Evolutionary conservation across 2,329 filamentous ascomycete species (phyloP).

Genomic region (Dissoconium aciculare): DNA sequence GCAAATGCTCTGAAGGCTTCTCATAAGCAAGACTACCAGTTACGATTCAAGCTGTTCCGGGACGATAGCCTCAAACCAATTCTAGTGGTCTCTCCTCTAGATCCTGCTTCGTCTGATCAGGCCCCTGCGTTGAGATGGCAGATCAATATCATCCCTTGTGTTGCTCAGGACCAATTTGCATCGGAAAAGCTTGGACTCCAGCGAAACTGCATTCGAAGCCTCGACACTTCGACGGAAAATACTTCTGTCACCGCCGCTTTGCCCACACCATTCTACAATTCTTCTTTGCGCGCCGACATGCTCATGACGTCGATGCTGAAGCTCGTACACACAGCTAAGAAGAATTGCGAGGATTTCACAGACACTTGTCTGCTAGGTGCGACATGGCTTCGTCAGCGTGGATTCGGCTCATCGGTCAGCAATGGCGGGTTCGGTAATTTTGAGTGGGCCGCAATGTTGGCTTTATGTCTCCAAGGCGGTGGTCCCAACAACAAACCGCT

Average conservation of each 20-base stretch:
- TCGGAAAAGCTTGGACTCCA: slow-evolving; percentile 53
- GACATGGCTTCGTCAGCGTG: slow-evolving; percentile 79
- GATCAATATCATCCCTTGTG: slow-evolving; percentile 65
- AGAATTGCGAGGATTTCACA: slow-evolving; percentile 55
- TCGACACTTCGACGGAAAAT: slow-evolving; percentile 18
- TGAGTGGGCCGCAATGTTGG: slow-evolving; percentile 73
- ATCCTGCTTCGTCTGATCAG: slow-evolving; percentile 2
- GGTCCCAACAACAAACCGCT: slow-evolving; percentile 55
- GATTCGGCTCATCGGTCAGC: slow-evolving; percentile 54
- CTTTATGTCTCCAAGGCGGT: slow-evolving; percentile 65
- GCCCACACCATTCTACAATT: slow-evolving; percentile 78
- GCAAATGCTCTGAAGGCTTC: slow-evolving; percentile 52
- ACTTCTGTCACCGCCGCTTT: slow-evolving; percentile 26
- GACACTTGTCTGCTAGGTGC: slow-evolving; percentile 78
- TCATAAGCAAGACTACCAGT: slow-evolving; percentile 43
- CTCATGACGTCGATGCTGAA: slow-evolving; percentile 61
- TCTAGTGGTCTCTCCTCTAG: slow-evolving; percentile 31
- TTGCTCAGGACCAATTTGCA: slow-evolving; percentile 55
- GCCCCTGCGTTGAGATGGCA: slow-evolving; percentile 32
- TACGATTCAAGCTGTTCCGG: slow-evolving; percentile 18
- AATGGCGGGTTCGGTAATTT: slow-evolving; percentile 82
- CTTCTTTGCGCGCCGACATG: slow-evolving; percentile 63
- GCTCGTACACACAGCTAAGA: slow-evolving; percentile 53
- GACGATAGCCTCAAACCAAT: slow-evolving; percentile 49
- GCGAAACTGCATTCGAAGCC: slow-evolving; percentile 52